phyloP scores from a whole-genome alignment of 345 rosid genomes.

The Citrus sp. region DNA sequence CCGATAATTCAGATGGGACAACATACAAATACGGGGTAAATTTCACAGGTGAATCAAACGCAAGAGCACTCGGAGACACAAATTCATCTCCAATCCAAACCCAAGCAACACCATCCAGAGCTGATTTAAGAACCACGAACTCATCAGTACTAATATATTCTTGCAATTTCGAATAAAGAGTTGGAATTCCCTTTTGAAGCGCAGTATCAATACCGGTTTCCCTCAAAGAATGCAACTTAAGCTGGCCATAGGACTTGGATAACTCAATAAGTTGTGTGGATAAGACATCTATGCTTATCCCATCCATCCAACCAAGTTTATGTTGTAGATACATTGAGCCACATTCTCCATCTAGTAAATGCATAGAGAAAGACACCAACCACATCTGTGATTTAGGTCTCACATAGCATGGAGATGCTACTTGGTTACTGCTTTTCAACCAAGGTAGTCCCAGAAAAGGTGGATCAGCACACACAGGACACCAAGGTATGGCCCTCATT shows the following conservation, averaged over 20 bases:
- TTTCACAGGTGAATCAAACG: conserved; percentile 97
- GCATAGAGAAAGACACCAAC: conserved; percentile 69
- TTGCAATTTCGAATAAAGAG: conserved; percentile 63
- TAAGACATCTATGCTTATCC: conserved; percentile 46
- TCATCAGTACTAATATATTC: conserved; percentile 58
- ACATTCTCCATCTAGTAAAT: conserved; percentile 73
- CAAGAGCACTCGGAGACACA: conserved; percentile 71
- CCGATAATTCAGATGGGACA: conserved; percentile 92
- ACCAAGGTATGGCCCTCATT: conserved; percentile 73
- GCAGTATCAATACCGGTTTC: conserved; percentile 52
- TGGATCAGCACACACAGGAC: conserved; percentile 72
- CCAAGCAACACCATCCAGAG: conserved; percentile 72
- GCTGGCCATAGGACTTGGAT: conserved; percentile 59
- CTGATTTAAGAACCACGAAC: conserved; percentile 52
- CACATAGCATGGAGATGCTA: conserved; percentile 68
- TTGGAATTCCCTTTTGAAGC: conserved; percentile 59
- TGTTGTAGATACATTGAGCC: conserved; percentile 50
- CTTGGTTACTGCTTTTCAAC: conserved; percentile 54
- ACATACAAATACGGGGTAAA: conserved; percentile 89
- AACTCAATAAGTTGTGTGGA: conserved; percentile 66
- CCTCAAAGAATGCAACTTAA: conserved; percentile 43
- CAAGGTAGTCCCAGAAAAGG: conserved; percentile 81
- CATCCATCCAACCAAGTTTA: conserved; percentile 86
- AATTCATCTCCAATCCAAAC: conserved; percentile 96
- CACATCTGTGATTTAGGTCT: conserved; percentile 89